Evolutionary conservation across 1,284 basidiomycete species (phyloP).

Genomic region (Sphaerobolus stellatus): DNA sequence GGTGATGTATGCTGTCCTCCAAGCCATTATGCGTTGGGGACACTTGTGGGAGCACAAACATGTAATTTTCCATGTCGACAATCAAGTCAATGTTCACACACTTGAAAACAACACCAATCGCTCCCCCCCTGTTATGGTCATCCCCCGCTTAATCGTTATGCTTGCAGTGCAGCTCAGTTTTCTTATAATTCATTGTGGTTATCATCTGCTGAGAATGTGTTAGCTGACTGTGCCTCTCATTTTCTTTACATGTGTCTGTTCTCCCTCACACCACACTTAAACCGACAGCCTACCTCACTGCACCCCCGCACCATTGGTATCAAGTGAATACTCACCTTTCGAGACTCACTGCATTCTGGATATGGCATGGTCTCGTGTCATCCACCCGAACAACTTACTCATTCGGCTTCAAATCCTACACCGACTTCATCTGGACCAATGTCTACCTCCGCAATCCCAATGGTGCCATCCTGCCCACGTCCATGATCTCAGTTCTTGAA

Average conservation of each 20-base stretch:
- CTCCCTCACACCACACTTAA: slow-evolving; percentile 25
- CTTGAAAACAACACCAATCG: background rate
- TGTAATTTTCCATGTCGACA: background rate
- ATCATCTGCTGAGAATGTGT: slow-evolving; percentile 14
- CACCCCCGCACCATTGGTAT: too few relatives aligned
- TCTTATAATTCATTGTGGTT: slow-evolving; percentile 15
- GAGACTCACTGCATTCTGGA: too few relatives aligned
- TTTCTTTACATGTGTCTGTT: slow-evolving; percentile 24
- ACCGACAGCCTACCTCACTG: too few relatives aligned
- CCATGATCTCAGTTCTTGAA: slow-evolving; percentile 25
- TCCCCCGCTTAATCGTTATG: background rate
- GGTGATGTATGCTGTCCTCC: too few relatives aligned
- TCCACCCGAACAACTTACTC: too few relatives aligned
- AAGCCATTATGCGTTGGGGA: too few relatives aligned
- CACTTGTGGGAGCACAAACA: background rate
- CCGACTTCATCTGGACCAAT: background rate
- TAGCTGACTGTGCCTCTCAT: slow-evolving; percentile 21
- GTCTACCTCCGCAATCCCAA: slow-evolving; percentile 15
- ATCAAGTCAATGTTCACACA: background rate
- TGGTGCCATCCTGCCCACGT: slow-evolving; percentile 28
- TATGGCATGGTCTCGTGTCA: too few relatives aligned
- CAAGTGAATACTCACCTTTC: too few relatives aligned
- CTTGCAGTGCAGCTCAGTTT: background rate
- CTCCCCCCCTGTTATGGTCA: background rate
- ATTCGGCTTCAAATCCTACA: too few relatives aligned